Evolutionary conservation across 768 basidiomycete species (phyloP).

Genomic region (Dacryopinax primogenitus): DNA sequence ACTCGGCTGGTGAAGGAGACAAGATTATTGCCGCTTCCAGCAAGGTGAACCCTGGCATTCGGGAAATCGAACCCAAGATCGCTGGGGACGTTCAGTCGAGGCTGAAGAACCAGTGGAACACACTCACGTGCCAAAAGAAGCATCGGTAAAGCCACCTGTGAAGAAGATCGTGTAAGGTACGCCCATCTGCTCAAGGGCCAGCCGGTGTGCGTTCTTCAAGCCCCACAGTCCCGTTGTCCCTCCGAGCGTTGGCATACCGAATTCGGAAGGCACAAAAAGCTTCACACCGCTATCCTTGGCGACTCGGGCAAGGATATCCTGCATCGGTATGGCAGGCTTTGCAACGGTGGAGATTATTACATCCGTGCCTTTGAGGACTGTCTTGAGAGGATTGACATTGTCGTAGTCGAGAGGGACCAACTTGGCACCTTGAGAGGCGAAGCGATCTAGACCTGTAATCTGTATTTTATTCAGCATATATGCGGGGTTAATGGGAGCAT

Average conservation of each 20-base stretch:
- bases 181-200: conserved; percentile 10
- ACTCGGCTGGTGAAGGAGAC: conserved; percentile 16
- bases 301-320: conserved; percentile 17
- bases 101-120: not conserved
- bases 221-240: not conserved
- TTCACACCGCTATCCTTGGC: conserved; percentile 23
- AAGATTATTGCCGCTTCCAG: conserved; percentile 14
- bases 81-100: not conserved
- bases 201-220: not conserved
- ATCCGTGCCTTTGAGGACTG: not conserved
- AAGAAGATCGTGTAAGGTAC: conserved; percentile 18
- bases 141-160: conserved; percentile 15
- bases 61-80: conserved; percentile 12
- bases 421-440: not conserved
- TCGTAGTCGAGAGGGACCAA: not conserved
- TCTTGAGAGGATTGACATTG: not conserved
- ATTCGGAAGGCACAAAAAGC: conserved; percentile 27
- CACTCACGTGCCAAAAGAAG: conserved; percentile 11
- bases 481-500: not conserved
- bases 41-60: conserved; percentile 16
- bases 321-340: conserved; percentile 1
- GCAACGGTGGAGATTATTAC: not conserved
- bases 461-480: not conserved
- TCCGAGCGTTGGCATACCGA: conserved; percentile 19
- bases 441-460: not conserved